A percentile compares a stretch with the other conserved stretches of the same genome.
Conservation (phyloP, 2,329 filamentous ascomycete species). For the Botryotinia narcissicola region DNA sequence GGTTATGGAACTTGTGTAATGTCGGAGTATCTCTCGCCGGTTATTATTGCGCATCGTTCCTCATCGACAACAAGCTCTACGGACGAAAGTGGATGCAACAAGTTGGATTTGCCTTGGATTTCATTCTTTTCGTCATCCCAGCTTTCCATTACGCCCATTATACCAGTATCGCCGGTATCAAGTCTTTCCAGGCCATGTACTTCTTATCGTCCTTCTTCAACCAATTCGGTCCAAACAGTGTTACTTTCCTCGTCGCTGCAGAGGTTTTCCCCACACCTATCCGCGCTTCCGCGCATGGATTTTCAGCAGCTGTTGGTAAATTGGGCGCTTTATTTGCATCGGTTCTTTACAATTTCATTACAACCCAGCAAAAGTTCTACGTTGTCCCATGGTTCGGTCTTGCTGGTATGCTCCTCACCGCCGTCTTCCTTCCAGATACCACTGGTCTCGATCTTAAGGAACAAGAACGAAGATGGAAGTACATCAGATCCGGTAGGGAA, state of each 20-base stretch:
- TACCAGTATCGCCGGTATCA: slow-evolving; percentile 66
- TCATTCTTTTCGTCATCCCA: slow-evolving; percentile 89
- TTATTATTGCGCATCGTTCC: slow-evolving; percentile 71
- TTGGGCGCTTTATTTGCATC: slow-evolving; percentile 81
- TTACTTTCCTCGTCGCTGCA: slow-evolving; percentile 93
- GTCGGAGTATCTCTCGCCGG: slow-evolving; percentile 80
- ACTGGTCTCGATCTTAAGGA: slow-evolving; percentile 96
- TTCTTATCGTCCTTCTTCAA: slow-evolving; percentile 98
- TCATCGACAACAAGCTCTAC: slow-evolving; percentile 62
- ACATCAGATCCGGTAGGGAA: slow-evolving; percentile 74
- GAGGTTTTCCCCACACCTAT: slow-evolving; percentile 96
- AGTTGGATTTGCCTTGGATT: slow-evolving; percentile 87
- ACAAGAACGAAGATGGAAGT: slow-evolving; percentile 90
- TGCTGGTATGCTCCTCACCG: slow-evolving; percentile 78
- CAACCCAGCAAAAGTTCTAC: slow-evolving; percentile 79
- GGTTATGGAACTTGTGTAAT: slow-evolving; percentile 93
- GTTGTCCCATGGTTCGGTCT: slow-evolving; percentile 96
- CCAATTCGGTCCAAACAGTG: slow-evolving; percentile 90
- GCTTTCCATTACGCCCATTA: slow-evolving; percentile 88
- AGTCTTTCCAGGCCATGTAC: slow-evolving; percentile 97
- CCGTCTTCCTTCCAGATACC: slow-evolving; percentile 89
- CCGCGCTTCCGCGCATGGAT: slow-evolving; percentile 89
- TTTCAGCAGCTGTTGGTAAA: slow-evolving; percentile 90
- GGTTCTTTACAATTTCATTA: slow-evolving; percentile 93
- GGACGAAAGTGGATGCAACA: slow-evolving; percentile 97